phyloP scores from a whole-genome alignment of 176 grass and related monocot species.

The Phoenix dactylifera region DNA sequence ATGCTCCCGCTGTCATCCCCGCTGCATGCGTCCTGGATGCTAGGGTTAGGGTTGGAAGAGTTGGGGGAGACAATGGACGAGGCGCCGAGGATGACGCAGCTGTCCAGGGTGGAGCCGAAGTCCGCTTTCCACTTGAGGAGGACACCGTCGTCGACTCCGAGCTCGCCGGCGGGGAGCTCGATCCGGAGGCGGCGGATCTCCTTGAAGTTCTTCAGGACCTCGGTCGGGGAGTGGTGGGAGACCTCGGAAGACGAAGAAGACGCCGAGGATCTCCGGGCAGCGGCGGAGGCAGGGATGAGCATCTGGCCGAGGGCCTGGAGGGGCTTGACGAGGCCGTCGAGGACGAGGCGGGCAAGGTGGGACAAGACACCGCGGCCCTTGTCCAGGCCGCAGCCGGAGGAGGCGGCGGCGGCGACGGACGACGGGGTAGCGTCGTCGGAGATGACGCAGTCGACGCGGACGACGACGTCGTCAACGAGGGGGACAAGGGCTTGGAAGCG shows the following conservation, averaged over 20 bases:
- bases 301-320: slow-evolving; percentile 2
- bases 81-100: slow-evolving; percentile 6
- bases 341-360: slow-evolving; percentile 4
- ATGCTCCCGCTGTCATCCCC: background rate
- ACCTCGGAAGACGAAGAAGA: background rate
- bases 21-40: background rate
- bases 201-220: slow-evolving; percentile 3
- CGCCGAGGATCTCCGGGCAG: background rate
- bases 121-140: slow-evolving; percentile 3
- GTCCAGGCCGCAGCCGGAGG: background rate
- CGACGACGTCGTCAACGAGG: slow-evolving; percentile 2
- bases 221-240: slow-evolving; percentile 4
- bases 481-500: slow-evolving; percentile 1
- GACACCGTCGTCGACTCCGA: background rate
- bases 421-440: background rate
- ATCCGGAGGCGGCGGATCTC: slow-evolving; percentile 5
- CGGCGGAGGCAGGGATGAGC: background rate
- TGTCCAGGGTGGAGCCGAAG: slow-evolving; percentile 4
- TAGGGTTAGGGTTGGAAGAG: background rate
- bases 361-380: slow-evolving; percentile 2
- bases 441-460: slow-evolving; percentile 6
- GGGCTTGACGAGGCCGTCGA: background rate
- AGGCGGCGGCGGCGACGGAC: background rate
- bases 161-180: slow-evolving; percentile 3
- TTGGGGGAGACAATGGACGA: background rate